Evolutionary conservation across 352 stramenopile genomes (phyloP).

Genomic region (Phytophthora idaei): DNA sequence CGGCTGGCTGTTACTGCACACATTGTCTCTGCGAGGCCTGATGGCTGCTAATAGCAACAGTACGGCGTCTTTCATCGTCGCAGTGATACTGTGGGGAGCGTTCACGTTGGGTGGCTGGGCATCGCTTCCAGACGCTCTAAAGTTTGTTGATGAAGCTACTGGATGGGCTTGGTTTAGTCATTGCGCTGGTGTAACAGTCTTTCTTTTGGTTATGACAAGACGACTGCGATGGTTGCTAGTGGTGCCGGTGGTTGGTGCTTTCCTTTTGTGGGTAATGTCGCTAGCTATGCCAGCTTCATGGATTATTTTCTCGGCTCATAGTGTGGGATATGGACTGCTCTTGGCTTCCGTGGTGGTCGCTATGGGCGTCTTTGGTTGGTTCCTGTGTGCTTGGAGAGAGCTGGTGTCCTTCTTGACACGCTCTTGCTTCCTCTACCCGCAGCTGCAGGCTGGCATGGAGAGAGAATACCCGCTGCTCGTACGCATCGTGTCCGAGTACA

Average conservation of each 20-base stretch:
- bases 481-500: slow-evolving; percentile 86
- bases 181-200: slow-evolving; percentile 66
- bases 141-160: slow-evolving; percentile 86
- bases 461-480: slow-evolving; percentile 79
- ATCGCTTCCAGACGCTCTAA: slow-evolving; percentile 78
- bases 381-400: slow-evolving; percentile 77
- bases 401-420: slow-evolving; percentile 83
- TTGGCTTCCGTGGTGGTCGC: slow-evolving; percentile 76
- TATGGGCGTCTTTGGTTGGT: slow-evolving; percentile 83
- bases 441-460: slow-evolving; percentile 55
- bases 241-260: slow-evolving; percentile 61
- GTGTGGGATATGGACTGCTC: slow-evolving; percentile 74
- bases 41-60: slow-evolving; percentile 46
- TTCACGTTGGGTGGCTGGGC: slow-evolving; percentile 79
- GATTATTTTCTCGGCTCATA: slow-evolving; percentile 88
- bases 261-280: slow-evolving; percentile 83
- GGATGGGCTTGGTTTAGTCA: slow-evolving; percentile 89
- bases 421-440: slow-evolving; percentile 83
- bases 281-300: slow-evolving; percentile 75
- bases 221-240: slow-evolving; percentile 77
- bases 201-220: slow-evolving; percentile 77
- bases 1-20: slow-evolving; percentile 38
- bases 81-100: slow-evolving; percentile 72
- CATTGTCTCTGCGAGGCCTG: slow-evolving; percentile 34
- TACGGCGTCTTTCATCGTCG: slow-evolving; percentile 64